phyloP scores from a whole-genome alignment of 495 filamentous ascomycete species.

The Letharia columbiana region DNA sequence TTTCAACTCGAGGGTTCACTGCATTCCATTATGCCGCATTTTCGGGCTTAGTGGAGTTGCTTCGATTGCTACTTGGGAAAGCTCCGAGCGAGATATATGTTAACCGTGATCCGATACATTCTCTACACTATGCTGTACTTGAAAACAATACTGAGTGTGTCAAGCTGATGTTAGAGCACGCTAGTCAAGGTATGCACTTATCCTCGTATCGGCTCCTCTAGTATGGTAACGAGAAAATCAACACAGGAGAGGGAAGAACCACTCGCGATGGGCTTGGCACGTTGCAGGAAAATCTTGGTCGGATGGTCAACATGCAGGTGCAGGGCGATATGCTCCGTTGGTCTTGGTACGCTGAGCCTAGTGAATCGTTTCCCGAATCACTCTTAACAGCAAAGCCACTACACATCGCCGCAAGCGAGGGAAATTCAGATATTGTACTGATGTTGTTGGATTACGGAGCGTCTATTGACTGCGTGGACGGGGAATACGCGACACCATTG shows the following conservation, averaged over 20 bases:
- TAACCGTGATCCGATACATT: neutral
- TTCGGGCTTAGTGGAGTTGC: neutral
- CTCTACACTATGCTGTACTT: conserved; percentile 8
- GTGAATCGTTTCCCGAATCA: neutral
- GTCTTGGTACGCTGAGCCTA: neutral
- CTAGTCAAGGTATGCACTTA: neutral
- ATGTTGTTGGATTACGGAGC: conserved; percentile 22
- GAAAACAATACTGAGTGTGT: neutral
- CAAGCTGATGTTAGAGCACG: neutral
- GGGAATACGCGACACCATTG: conserved; percentile 16
- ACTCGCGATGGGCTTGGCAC: neutral
- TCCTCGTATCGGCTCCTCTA: neutral
- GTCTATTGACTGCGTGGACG: conserved; percentile 7
- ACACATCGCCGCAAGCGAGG: conserved; percentile 19
- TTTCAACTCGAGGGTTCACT: neutral
- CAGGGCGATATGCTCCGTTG: neutral
- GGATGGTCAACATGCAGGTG: neutral
- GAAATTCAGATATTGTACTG: conserved; percentile 9
- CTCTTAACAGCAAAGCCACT: conserved; percentile 1
- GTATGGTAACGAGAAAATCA: neutral
- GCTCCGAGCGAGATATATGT: neutral
- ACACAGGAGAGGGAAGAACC: neutral
- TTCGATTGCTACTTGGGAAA: neutral
- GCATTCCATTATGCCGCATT: conserved; percentile 4
- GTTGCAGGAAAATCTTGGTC: neutral